These are phyloP conservation scores for Trifolium subterraneum DNA, from an alignment of 306 rosid genomes.

Conservation along the genomic window DNA sequence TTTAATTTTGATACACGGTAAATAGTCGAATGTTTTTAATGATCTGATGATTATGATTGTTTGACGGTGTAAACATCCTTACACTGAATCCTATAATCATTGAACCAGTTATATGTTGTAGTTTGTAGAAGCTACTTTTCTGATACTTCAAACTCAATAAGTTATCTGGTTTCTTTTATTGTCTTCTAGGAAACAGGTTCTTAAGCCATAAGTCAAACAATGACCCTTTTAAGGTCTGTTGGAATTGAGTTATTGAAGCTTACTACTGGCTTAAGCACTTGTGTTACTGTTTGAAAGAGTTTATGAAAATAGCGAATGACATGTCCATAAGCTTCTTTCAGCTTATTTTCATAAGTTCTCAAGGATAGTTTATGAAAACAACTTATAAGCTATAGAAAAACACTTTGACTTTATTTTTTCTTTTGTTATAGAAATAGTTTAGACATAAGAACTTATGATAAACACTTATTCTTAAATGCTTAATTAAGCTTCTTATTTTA, in stretches of 20 bases:
- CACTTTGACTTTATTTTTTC: neutral
- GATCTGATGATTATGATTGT: neutral
- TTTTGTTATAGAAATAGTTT: neutral
- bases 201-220: constrained; percentile 13
- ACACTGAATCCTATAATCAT: too few relatives aligned
- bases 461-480: neutral
- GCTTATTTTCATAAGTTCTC: neutral
- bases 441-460: neutral
- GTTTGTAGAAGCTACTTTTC: constrained; percentile 3
- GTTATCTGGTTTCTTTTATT: constrained; percentile 26
- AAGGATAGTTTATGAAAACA: neutral
- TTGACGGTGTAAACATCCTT: neutral
- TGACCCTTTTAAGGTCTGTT: neutral
- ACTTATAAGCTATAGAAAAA: neutral
- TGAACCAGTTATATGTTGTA: neutral
- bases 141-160: neutral
- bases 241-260: neutral
- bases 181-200: neutral
- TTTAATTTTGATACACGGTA: neutral
- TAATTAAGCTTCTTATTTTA: too few relatives aligned
- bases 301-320: neutral
- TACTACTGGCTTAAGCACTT: neutral
- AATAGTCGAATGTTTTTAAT: too few relatives aligned
- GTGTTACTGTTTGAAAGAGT: neutral
- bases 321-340: neutral